phyloP scores from a whole-genome alignment of 2,329 filamentous ascomycete species.

The Arthrobotrys sinensis region DNA sequence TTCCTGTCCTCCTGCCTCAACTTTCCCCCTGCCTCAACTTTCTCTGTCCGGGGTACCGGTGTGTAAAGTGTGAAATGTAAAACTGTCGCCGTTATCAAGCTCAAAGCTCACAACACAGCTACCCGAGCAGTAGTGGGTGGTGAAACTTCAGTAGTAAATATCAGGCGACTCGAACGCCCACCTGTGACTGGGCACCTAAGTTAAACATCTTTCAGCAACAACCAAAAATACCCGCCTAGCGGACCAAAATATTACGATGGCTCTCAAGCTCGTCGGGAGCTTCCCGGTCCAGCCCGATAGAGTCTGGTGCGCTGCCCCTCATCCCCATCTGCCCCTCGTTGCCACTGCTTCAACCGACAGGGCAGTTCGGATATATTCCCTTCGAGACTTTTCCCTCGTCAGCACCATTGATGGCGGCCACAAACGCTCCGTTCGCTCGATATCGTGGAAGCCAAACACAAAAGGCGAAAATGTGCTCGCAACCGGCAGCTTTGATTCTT shows the following conservation, averaged over 20 bases:
- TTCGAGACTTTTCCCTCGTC: constrained; percentile 83
- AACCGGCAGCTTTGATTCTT: constrained; percentile 93
- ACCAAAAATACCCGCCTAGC: background rate
- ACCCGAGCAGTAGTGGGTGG: background rate
- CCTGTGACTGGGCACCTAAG: background rate
- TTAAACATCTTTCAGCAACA: background rate
- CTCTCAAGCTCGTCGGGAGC: constrained; percentile 62
- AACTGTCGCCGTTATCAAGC: no score
- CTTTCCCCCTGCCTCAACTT: no score
- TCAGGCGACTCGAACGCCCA: constrained; percentile 2
- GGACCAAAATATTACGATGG: constrained; percentile 51
- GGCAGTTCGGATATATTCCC: constrained; percentile 88
- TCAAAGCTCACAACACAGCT: background rate
- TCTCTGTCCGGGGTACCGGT: no score
- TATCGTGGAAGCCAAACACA: constrained; percentile 86
- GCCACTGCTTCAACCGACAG: constrained; percentile 91
- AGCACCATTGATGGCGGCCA: constrained; percentile 88
- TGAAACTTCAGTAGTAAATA: background rate
- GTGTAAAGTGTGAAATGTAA: no score
- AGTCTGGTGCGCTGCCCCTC: constrained; percentile 87
- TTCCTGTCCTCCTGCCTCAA: no score
- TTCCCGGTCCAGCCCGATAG: constrained; percentile 76
- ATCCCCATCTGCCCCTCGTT: constrained; percentile 87
- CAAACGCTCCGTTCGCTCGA: constrained; percentile 86
- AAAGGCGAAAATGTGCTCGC: constrained; percentile 81